Conservation (phyloP, 2,329 filamentous ascomycete species). For the Pseudomassariella vexata region DNA sequence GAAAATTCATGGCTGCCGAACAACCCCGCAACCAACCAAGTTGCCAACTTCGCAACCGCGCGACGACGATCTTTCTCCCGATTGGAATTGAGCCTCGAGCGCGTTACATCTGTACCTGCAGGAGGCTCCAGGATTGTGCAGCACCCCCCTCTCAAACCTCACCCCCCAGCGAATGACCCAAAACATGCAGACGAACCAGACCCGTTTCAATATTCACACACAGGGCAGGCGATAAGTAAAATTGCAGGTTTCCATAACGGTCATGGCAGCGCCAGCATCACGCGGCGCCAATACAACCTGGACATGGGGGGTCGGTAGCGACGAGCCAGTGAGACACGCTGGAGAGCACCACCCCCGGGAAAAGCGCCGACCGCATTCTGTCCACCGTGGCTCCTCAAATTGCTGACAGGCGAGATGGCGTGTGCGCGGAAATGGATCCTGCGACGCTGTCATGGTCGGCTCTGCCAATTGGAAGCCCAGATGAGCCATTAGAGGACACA, state of each 20-base stretch:
- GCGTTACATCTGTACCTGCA: too few species aligned
- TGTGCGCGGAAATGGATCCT: not conserved
- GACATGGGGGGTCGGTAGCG: slow-evolving; percentile 10
- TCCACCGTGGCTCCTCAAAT: not conserved
- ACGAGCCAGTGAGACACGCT: slow-evolving; percentile 12
- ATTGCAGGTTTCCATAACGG: slow-evolving; percentile 19
- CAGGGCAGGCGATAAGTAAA: slow-evolving; percentile 17
- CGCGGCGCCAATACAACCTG: slow-evolving; percentile 11
- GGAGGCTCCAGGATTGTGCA: too few species aligned
- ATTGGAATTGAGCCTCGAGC: too few species aligned
- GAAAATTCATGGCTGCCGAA: too few species aligned
- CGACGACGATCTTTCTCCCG: too few species aligned
- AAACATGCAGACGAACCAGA: too few species aligned
- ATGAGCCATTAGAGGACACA: not conserved
- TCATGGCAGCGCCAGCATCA: slow-evolving; percentile 7
- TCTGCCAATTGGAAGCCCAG: slow-evolving; percentile 4
- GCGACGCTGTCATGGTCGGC: slow-evolving; percentile 1
- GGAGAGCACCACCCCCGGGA: not conserved
- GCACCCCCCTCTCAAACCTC: too few species aligned
- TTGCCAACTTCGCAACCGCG: too few species aligned
- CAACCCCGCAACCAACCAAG: too few species aligned
- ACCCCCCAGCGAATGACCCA: too few species aligned
- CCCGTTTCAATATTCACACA: too few species aligned
- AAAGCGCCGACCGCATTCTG: not conserved
- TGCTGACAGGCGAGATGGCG: not conserved